Evolutionary conservation across 176 grass and related monocot genomes (phyloP).

Genomic region (Phyllostachys edulis): DNA sequence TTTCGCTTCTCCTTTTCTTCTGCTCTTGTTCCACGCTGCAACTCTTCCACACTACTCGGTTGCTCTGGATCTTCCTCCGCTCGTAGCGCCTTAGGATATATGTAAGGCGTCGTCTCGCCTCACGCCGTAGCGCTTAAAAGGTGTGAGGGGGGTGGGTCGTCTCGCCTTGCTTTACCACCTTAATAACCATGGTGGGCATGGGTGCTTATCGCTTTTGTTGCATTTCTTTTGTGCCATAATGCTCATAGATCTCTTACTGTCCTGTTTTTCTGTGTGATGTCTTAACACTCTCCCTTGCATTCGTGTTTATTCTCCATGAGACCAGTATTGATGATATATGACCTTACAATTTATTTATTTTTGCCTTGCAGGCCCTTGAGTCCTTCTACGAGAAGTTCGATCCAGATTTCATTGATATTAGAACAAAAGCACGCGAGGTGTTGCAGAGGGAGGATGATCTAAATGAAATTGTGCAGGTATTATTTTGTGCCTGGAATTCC

Average conservation of each 20-base stretch:
- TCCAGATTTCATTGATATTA: constrained; percentile 84
- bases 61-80: too few species aligned
- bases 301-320: not conserved
- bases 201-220: not conserved
- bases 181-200: too few species aligned
- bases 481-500: not conserved
- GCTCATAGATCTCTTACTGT: not conserved
- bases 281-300: not conserved
- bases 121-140: too few species aligned
- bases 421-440: constrained; percentile 93
- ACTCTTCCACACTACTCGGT: too few species aligned
- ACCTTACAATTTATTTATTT: not conserved
- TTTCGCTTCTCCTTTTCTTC: too few species aligned
- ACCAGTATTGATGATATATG: not conserved
- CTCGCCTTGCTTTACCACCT: too few species aligned
- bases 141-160: too few species aligned
- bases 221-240: not conserved
- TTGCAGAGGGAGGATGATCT: constrained; percentile 90
- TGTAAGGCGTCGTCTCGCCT: too few species aligned
- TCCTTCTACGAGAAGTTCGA: constrained; percentile 76
- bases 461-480: constrained; percentile 97
- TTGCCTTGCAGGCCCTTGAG: constrained; percentile 63
- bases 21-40: too few species aligned
- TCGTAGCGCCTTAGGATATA: too few species aligned
- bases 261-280: not conserved